A percentile compares a stretch with the other conserved stretches of the same genome.
phyloP scores from a whole-genome alignment of 2,329 filamentous ascomycete species.

The Scytalidium sp. region DNA sequence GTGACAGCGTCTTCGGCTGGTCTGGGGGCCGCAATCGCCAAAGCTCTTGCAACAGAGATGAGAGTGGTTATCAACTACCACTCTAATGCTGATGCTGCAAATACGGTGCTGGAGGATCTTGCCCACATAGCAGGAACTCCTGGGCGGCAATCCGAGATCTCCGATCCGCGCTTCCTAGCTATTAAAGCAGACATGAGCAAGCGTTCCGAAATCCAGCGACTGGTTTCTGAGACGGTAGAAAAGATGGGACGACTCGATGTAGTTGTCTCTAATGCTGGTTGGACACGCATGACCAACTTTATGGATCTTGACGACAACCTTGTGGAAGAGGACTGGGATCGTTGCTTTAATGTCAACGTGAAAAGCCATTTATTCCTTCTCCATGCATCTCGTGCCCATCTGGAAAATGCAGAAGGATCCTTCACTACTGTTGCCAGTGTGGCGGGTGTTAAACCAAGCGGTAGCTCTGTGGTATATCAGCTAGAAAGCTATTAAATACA shows the following conservation, averaged over 20 bases:
- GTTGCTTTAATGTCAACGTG: constrained; percentile 55
- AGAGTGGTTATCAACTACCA: constrained; percentile 72
- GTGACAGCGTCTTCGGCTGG: constrained; percentile 56
- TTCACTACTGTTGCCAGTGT: constrained; percentile 62
- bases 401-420: constrained; percentile 52
- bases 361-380: constrained; percentile 57
- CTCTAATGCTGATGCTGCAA: constrained; percentile 57
- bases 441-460: constrained; percentile 60
- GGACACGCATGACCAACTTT: constrained; percentile 43
- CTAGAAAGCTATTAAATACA: neutral
- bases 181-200: constrained; percentile 64
- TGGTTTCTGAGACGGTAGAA: constrained; percentile 56
- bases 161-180: constrained; percentile 40
- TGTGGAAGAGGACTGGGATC: constrained; percentile 54
- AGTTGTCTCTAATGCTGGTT: constrained; percentile 68
- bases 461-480: constrained; percentile 49
- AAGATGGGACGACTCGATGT: constrained; percentile 66
- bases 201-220: constrained; percentile 52
- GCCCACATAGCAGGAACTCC: constrained; percentile 42
- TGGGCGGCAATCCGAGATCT: constrained; percentile 1
- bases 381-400: constrained; percentile 47
- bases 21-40: constrained; percentile 63
- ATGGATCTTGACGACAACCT: constrained; percentile 45
- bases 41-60: constrained; percentile 66
- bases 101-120: constrained; percentile 47